Base-by-base conservation (phyloP, 257 asterid species). In the Buddleja alternifolia region DNA sequence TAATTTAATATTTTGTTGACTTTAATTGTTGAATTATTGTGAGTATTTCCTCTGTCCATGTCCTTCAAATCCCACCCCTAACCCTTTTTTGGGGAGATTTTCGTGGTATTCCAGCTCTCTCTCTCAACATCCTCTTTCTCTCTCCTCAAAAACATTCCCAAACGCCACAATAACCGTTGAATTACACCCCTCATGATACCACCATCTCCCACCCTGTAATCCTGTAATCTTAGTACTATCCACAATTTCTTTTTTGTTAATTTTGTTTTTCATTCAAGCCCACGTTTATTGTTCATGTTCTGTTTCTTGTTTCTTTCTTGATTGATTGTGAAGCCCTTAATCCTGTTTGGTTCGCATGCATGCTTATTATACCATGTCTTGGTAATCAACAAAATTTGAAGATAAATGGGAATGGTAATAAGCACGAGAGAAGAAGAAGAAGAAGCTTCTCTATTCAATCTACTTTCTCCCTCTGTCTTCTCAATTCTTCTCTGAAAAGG, bases 91-190 rank as follows among this genome's bases (percentile, higher is more conserved):
- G 40, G 73, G 71, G 72, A 69, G 79, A 70, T 74, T 78, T 81
- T 59, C 64, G 77, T 73, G 84, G 85, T 57, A 69, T 60, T 75
- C 82, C 83, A 73, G 73, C 73, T 77, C 82, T 67, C 70, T 68
- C 36, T 48, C 10, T 15, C 75, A 37, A 20, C 6, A 52, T 20
- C 14, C 36, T 45, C 42, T 63, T 40, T 50, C 65, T 62, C 69
- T 80, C 69, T 60, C 81, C 75, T 73, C 53, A 56, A 52, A 21
- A 59, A 8, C 72, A 70, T 51, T 64, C 47, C 63, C 66, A 44
- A 32, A 40, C 3, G n/a, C 56, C 66, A 41, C 25, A 63, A 32
- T 21, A 10, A 16, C n/a, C n/a, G 5, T 29, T 29, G 34, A 29
- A 29, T 29, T 29, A 44, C 10, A 50, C 69, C 71, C 61, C 67